Percentiles rank a stretch among this genome's conserved stretches.
Evolutionary conservation across 129 eudicot genomes (phyloP).

Genomic region (Pittosporum tobira): DNA sequence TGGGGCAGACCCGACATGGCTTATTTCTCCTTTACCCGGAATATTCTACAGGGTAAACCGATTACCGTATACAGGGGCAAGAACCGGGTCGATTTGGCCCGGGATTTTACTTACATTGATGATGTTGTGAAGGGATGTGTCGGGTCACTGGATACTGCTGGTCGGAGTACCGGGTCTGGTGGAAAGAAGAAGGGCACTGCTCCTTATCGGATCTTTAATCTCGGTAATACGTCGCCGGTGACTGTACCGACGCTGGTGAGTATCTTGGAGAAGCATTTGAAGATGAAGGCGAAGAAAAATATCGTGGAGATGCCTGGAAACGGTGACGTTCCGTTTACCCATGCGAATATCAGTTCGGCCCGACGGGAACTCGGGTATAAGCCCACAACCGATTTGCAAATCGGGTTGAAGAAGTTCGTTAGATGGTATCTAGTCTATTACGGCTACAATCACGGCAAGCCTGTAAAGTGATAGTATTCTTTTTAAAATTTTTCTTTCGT

Average conservation of each 20-base stretch:
- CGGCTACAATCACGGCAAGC: conserved; percentile 35
- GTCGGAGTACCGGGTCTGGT: conserved; percentile 33
- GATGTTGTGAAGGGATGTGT: conserved; percentile 37
- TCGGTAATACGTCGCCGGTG: conserved; percentile 59
- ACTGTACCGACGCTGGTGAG: conserved; percentile 44
- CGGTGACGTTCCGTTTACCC: conserved; percentile 62
- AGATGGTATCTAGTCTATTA: conserved; percentile 48
- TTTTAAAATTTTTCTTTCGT: too few species aligned
- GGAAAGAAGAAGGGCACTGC: conserved; percentile 35
- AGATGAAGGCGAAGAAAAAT: conserved; percentile 47
- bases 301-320: conserved; percentile 53
- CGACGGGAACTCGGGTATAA: conserved; percentile 39
- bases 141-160: conserved; percentile 28
- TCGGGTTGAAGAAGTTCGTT: conserved; percentile 52
- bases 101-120: conserved; percentile 31
- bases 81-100: conserved; percentile 24
- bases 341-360: conserved; percentile 55
- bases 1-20: conserved; percentile 43
- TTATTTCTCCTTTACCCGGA: conserved; percentile 27
- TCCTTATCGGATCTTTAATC: conserved; percentile 39
- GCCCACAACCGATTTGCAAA: conserved; percentile 47
- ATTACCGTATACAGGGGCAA: conserved; percentile 27
- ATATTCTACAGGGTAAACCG: conserved; percentile 24
- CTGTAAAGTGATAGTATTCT: too few species aligned
- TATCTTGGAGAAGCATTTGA: conserved; percentile 40